Evolutionary conservation across 1,139 yeast genomes (phyloP), one percentile per base, ranked within the genome.

Genomic region (Debaryomyces sp.): DNA sequence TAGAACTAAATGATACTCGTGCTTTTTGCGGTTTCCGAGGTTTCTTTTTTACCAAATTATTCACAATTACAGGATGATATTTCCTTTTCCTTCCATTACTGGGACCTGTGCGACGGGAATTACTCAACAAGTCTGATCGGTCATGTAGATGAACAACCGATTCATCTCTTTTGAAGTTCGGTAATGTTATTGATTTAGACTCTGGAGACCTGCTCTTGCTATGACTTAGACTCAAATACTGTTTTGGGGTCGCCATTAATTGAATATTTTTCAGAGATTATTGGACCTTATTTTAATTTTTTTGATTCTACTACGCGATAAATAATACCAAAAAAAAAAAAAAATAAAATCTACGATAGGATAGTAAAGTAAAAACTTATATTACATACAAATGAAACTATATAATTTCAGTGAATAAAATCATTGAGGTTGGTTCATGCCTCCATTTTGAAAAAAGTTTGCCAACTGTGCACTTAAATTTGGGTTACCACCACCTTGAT

Each of bases 391-490:
- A 13, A 29, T 7, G 17, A 10, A 33, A 33, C 30, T 42, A 34
- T 29, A 24, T 33, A 34, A 12, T 7, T 15, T 13, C 6, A 18
- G 15, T 1, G 13, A 7, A 27, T 12, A 18, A 22, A 30, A 23
- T 12, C 18, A 27, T 32, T 34, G 38, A 27, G 30, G 39, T 41
- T 48, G 51, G 35, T 44, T 43, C 50, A 46, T 46, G 15, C 54
- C 52, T 10, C 54, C 63, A 55, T 60, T 63, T 46, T 64, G 74
- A 60, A 70, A 72, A 51, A 71, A 70, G 50, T 63, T 70, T 34
- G 75, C 71, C 58, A 71, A 65, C 52, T 68, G 75, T 6, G 72
- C 68, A 50, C 73, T 67, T 56, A 71, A 61, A 48, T 67, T 64
- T 36, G 68, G 65, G 50, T 61, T 64, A 27, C 52, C 55, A 23